Conservation (phyloP, 805 yeast genomes). For the Ogataea corticis region DNA sequence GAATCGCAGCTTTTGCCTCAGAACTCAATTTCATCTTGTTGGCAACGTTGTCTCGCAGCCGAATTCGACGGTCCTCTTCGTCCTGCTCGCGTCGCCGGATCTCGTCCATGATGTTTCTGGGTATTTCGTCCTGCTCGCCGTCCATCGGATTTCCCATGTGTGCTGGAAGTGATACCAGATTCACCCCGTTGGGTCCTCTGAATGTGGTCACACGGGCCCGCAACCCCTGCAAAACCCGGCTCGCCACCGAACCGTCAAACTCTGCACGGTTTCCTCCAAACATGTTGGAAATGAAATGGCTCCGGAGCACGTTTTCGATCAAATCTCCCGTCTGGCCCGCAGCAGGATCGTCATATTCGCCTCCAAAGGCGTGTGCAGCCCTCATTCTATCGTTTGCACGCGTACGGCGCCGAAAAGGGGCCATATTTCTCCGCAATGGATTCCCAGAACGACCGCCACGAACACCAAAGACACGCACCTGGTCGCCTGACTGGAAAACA, state of each 20-base stretch:
- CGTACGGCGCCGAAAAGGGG: constrained; percentile 5
- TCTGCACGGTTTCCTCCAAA: constrained; percentile 2
- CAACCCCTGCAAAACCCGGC: constrained; percentile 10
- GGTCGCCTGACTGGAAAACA: constrained; percentile 11
- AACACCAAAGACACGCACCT: constrained; percentile 13
- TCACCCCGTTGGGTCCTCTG: constrained; percentile 8
- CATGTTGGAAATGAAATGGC: constrained; percentile 8
- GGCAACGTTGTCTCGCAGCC: constrained; percentile 22
- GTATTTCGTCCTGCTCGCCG: constrained; percentile 24
- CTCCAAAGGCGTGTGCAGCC: neutral
- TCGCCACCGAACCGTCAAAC: constrained; percentile 9
- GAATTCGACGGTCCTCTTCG: constrained; percentile 28
- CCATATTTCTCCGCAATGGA: neutral
- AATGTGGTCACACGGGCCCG: constrained; percentile 9
- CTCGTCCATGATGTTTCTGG: constrained; percentile 31
- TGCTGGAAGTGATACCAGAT: constrained; percentile 6
- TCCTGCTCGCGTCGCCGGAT: constrained; percentile 30
- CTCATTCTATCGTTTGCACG: constrained; percentile 6
- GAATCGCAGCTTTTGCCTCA: constrained; percentile 18
- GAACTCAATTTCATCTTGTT: constrained; percentile 19
- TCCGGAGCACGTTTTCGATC: constrained; percentile 13
- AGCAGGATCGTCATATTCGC: neutral
- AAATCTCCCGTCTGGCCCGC: neutral
- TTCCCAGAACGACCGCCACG: constrained; percentile 3
- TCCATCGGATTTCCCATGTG: neutral